Base-by-base conservation (phyloP, 75 land plant genomes). In the Picea glauca region DNA sequence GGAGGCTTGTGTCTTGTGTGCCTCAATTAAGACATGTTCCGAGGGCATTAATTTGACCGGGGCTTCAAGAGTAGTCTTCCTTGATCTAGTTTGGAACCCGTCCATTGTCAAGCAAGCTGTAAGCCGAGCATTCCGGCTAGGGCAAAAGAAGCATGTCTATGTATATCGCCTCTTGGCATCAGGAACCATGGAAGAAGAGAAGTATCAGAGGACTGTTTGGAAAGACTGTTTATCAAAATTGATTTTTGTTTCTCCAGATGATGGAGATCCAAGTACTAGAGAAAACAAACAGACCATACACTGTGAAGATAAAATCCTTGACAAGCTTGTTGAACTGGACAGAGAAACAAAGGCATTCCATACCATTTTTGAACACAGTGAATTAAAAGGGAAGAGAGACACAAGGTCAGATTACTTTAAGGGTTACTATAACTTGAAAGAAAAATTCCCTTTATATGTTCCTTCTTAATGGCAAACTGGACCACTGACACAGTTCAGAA, bases 11-110 rank as follows among this genome's bases (percentile, higher is more conserved):
- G 88, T 94, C 21, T 65, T 96, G 74, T 84, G 94, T 66, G 94
- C 91, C 43, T 94, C 98, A 3, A 90, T 86, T 60, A 92, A 78
- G 80, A 92, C 97, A 58, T 94, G 97, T 72, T 78, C 75, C 33
- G 98, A 96, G 79, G 98, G 98, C 4, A 90, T 96, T 43, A 83
- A 64, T 60, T 85, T 96, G 58, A 87, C 88, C 17, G 98, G 97
- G 11, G 98, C 94, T 74, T 96, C 98, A 15, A 84, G 98, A 63
- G 93, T 96, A 6, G 87, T 96, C 11, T 78, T 96, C 31, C 87
- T 96, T 61, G 98, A 96, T 79, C 83, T 89, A 23, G 86, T 87
- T 20, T 96, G 97, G 97, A 96, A 96, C 58, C 98, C 97, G 50
- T 81, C 97, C 12, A 91, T 89, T 11, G 83, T 84, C 46, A 85